A percentile compares a stretch with the other conserved stretches of the same genome.
Evolutionary conservation across 805 yeast species (phyloP).

Genomic region (Starmerella tilneyi): DNA sequence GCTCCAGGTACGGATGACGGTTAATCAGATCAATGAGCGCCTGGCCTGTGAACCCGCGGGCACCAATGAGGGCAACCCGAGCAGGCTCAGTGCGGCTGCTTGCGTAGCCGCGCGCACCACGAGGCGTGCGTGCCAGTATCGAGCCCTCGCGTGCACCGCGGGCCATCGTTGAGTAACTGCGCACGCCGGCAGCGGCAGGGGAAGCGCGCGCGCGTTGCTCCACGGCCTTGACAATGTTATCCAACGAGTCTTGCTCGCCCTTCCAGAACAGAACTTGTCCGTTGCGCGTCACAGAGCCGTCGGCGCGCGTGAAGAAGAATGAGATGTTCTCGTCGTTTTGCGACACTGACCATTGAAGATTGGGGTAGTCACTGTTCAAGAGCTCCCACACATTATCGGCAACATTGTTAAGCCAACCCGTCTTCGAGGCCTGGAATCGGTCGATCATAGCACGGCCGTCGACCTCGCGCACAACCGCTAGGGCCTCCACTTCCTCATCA

Average conservation of each 20-base stretch:
- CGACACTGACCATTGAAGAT: conserved; percentile 77
- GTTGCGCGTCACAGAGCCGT: conserved; percentile 82
- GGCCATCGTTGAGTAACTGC: conserved; percentile 10
- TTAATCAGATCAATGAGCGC: conserved; percentile 80
- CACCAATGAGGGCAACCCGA: conserved; percentile 89
- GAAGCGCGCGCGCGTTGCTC: background rate
- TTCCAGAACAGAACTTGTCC: conserved; percentile 93
- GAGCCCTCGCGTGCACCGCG: background rate
- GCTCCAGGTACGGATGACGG: conserved; percentile 74
- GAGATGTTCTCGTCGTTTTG: conserved; percentile 85
- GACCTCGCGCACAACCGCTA: conserved; percentile 65
- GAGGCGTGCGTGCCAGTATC: background rate
- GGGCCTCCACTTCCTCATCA: conserved; percentile 90
- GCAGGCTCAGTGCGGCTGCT: conserved; percentile 40
- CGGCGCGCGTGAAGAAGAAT: conserved; percentile 87
- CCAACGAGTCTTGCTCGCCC: conserved; percentile 59
- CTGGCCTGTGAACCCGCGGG: conserved; percentile 96
- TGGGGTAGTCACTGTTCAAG: conserved; percentile 58
- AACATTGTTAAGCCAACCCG: conserved; percentile 96
- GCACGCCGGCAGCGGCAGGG: conserved; percentile 1
- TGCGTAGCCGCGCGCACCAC: conserved; percentile 18
- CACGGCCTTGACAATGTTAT: conserved; percentile 30
- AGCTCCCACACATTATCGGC: conserved; percentile 88
- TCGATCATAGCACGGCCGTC: conserved; percentile 57
- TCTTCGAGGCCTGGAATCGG: conserved; percentile 73